These are phyloP conservation scores for Suhomyces tanzawaensis DNA, from an alignment of 805 yeast genomes.

Conservation along the genomic window DNA sequence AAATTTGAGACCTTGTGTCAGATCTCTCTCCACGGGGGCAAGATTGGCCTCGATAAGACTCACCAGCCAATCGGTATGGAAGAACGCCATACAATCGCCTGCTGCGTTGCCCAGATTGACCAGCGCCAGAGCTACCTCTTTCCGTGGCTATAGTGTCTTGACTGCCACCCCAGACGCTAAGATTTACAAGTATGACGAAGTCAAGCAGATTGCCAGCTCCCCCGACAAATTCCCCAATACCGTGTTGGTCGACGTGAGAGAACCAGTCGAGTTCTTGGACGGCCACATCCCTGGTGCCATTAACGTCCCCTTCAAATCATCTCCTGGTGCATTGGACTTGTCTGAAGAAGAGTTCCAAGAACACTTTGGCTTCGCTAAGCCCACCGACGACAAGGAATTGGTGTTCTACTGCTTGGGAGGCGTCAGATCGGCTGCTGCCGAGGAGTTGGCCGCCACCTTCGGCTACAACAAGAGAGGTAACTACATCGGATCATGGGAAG, in stretches of 20 bases:
- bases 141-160: slow-evolving; percentile 33
- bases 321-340: slow-evolving; percentile 89
- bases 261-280: slow-evolving; percentile 71
- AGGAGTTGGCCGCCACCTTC: slow-evolving; percentile 84
- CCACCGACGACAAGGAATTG: slow-evolving; percentile 64
- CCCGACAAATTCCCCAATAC: slow-evolving; percentile 43
- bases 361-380: slow-evolving; percentile 79
- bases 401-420: slow-evolving; percentile 93
- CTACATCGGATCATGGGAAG: slow-evolving; percentile 83
- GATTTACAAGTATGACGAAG: slow-evolving; percentile 50
- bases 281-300: slow-evolving; percentile 84
- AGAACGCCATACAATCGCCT: background rate
- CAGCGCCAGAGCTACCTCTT: background rate
- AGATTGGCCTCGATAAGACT: slow-evolving; percentile 4
- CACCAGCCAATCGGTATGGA: background rate
- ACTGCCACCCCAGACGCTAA: slow-evolving; percentile 43
- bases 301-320: slow-evolving; percentile 84
- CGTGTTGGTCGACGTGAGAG: slow-evolving; percentile 85
- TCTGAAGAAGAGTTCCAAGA: slow-evolving; percentile 76
- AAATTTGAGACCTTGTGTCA: slow-evolving; percentile 1
- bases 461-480: slow-evolving; percentile 85
- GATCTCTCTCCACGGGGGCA: slow-evolving; percentile 1
- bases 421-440: slow-evolving; percentile 85
- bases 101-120: background rate
- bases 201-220: slow-evolving; percentile 42